Conservation (phyloP, 2,329 filamentous ascomycete genomes). For the Fusarium odoratissimum region DNA sequence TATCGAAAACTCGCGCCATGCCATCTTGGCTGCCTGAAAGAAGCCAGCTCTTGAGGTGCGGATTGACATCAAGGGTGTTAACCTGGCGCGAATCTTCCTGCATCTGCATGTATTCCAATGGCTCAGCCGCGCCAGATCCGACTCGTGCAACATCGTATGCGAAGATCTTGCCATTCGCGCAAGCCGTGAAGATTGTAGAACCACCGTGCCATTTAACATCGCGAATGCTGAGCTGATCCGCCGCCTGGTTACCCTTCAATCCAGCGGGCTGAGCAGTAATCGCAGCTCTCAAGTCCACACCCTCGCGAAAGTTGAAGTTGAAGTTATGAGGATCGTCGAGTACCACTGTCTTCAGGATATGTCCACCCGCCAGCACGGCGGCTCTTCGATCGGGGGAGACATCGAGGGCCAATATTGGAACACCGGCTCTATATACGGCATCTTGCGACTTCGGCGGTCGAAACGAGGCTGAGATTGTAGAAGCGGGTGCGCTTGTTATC, state of each 20-base stretch:
- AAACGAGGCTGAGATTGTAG: conserved; percentile 53
- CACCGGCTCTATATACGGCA: conserved; percentile 62
- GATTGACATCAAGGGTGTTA: conserved; percentile 72
- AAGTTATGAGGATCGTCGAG: conserved; percentile 59
- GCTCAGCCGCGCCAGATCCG: conserved; percentile 56
- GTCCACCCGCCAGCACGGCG: conserved; percentile 67
- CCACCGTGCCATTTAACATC: conserved; percentile 70
- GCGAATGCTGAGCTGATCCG: conserved; percentile 72
- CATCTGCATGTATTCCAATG: conserved; percentile 67
- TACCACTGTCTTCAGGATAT: conserved; percentile 70
- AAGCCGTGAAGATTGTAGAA: conserved; percentile 70
- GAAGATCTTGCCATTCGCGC: conserved; percentile 73
- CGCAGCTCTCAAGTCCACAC: conserved; percentile 67
- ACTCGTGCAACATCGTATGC: conserved; percentile 69
- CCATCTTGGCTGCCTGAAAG: conserved; percentile 74
- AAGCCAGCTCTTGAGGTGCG: conserved; percentile 66
- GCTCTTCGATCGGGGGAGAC: conserved; percentile 66
- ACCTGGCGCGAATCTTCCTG: conserved; percentile 72
- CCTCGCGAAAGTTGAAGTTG: conserved; percentile 62
- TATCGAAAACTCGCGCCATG: conserved; percentile 70
- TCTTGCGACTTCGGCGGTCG: conserved; percentile 68
- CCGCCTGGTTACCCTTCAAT: conserved; percentile 54
- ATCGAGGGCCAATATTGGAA: conserved; percentile 68
- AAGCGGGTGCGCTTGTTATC: conserved; percentile 59
- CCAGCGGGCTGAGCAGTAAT: conserved; percentile 61